phyloP scores from a whole-genome alignment of 768 basidiomycete species.

The Lactarius tabidus region DNA sequence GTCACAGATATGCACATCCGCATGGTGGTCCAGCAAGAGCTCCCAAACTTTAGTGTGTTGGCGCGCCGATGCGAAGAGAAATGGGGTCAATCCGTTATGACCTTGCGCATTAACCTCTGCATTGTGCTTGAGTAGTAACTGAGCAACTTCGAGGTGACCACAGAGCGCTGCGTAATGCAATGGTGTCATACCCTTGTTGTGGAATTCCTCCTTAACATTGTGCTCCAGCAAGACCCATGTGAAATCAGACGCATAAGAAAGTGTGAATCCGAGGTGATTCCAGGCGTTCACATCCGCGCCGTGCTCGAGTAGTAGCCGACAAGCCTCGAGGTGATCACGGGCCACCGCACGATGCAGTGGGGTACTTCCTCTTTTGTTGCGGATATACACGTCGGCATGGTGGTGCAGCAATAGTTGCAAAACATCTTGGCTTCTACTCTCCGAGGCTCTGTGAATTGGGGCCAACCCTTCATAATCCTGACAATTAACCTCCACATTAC shows the following conservation, averaged over 20 bases:
- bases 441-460: neutral
- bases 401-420: neutral
- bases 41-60: no score
- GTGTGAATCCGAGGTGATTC: no score
- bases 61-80: neutral
- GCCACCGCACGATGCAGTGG: no score
- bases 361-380: no score
- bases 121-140: neutral
- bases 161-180: neutral
- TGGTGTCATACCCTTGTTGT: no score
- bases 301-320: no score
- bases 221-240: no score
- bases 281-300: no score
- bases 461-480: rapidly evolving
- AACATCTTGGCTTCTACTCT: rapidly evolving
- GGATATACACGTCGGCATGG: neutral
- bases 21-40: neutral
- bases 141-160: neutral
- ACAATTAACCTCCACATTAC: neutral
- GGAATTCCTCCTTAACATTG: no score
- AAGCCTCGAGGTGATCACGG: no score
- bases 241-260: no score
- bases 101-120: neutral
- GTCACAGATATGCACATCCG: neutral
- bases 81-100: neutral